phyloP scores from a whole-genome alignment of 257 asterid species.

The Linderniella brevidens region DNA sequence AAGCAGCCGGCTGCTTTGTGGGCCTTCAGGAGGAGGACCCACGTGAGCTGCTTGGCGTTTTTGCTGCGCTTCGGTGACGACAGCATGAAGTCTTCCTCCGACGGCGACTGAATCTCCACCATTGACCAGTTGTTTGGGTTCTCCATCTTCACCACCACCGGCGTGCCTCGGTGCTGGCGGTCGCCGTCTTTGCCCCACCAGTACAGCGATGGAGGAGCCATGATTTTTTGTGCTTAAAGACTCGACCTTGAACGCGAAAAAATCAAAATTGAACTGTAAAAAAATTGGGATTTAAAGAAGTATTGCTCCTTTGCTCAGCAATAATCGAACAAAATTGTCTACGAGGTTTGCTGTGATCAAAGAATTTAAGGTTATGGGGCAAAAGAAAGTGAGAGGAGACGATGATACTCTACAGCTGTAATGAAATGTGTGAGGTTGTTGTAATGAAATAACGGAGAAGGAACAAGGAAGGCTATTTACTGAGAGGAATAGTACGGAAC shows the following conservation, averaged over 20 bases:
- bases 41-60: slow-evolving; percentile 51
- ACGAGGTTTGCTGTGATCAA: too few relatives aligned
- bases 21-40: slow-evolving; percentile 54
- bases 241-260: neutral
- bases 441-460: slow-evolving; percentile 4
- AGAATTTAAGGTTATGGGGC: too few relatives aligned
- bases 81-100: slow-evolving; percentile 31
- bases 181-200: slow-evolving; percentile 38
- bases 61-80: slow-evolving; percentile 25
- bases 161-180: slow-evolving; percentile 29
- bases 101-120: slow-evolving; percentile 38
- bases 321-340: neutral
- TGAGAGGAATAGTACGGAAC: too few relatives aligned
- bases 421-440: neutral
- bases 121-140: slow-evolving; percentile 58
- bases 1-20: slow-evolving; percentile 57
- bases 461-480: slow-evolving; percentile 6
- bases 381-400: too few relatives aligned
- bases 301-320: neutral
- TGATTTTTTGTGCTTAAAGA: slow-evolving; percentile 1
- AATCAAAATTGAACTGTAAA: neutral
- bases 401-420: too few relatives aligned
- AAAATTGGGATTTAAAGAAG: neutral
- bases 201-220: slow-evolving; percentile 33
- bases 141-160: slow-evolving; percentile 54